phyloP scores from a whole-genome alignment of 2,329 filamentous ascomycete genomes.

The Fusarium globosum region DNA sequence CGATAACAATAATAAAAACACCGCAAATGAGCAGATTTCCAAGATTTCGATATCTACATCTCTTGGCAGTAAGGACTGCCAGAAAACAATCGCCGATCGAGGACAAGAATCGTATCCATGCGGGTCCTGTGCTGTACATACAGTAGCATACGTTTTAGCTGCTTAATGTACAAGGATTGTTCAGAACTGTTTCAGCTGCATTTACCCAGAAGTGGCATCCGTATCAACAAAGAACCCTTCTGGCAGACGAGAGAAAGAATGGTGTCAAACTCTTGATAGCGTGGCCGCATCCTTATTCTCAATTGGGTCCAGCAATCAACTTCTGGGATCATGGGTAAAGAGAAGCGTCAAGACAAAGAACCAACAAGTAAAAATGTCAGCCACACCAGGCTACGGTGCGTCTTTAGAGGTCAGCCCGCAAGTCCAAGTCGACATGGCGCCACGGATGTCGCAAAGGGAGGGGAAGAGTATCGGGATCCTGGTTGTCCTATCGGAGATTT shows the following conservation, averaged over 20 bases:
- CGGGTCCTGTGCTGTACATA: constrained; percentile 12
- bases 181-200: constrained; percentile 33
- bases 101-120: constrained; percentile 16
- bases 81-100: constrained; percentile 34
- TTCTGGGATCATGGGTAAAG: constrained; percentile 31
- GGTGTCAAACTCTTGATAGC: not conserved
- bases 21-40: constrained; percentile 23
- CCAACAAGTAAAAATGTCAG: constrained; percentile 17
- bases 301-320: constrained; percentile 18
- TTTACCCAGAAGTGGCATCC: constrained; percentile 13
- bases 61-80: constrained; percentile 24
- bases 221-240: constrained; percentile 7
- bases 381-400: constrained; percentile 30
- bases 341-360: constrained; percentile 8
- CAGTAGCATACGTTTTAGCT: constrained; percentile 12
- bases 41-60: constrained; percentile 18
- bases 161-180: constrained; percentile 1
- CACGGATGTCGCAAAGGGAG: constrained; percentile 9
- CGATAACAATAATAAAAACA: constrained; percentile 15
- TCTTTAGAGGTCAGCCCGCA: constrained; percentile 11
- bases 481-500: constrained; percentile 40
- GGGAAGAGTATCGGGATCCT: constrained; percentile 5
- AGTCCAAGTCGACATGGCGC: constrained; percentile 32
- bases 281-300: constrained; percentile 6
- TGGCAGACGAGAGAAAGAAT: not conserved